Evolutionary conservation across 176 grass and related monocot species (phyloP).

Genomic region (Hordeum marinum): DNA sequence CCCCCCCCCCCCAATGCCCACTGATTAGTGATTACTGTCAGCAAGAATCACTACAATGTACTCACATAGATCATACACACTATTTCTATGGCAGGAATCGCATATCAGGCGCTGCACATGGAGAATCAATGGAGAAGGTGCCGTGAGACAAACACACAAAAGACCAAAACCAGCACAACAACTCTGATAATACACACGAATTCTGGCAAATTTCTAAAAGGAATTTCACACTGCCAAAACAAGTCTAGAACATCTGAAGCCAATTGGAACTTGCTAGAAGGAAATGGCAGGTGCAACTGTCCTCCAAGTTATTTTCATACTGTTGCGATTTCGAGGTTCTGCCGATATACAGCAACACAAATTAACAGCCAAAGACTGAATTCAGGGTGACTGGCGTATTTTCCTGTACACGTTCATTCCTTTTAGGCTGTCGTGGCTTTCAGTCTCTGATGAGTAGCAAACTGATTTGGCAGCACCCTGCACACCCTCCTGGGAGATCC

Average conservation of each 20-base stretch:
- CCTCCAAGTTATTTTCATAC: background rate
- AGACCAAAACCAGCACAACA: conserved; percentile 50
- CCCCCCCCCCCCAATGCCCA: background rate
- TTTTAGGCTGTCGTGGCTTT: background rate
- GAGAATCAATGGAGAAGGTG: conserved; percentile 72
- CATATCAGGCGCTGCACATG: conserved; percentile 45
- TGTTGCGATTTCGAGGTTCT: background rate
- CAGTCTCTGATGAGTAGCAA: background rate
- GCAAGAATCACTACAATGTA: conserved; percentile 11
- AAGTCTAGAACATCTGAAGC: background rate
- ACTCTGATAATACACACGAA: background rate
- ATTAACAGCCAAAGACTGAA: background rate
- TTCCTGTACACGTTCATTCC: background rate
- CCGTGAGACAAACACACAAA: conserved; percentile 58
- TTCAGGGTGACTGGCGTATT: background rate
- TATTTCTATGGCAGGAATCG: conserved; percentile 38
- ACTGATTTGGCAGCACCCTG: conserved; percentile 35
- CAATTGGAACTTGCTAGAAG: background rate
- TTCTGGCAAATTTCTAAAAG: background rate
- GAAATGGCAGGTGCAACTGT: background rate
- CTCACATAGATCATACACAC: conserved; percentile 69
- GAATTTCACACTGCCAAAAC: background rate
- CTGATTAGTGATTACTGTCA: background rate
- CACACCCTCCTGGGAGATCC: conserved; percentile 46
- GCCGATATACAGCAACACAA: background rate